Conservation (phyloP, 208 protist genomes). For the Trypanosoma conorhini region DNA sequence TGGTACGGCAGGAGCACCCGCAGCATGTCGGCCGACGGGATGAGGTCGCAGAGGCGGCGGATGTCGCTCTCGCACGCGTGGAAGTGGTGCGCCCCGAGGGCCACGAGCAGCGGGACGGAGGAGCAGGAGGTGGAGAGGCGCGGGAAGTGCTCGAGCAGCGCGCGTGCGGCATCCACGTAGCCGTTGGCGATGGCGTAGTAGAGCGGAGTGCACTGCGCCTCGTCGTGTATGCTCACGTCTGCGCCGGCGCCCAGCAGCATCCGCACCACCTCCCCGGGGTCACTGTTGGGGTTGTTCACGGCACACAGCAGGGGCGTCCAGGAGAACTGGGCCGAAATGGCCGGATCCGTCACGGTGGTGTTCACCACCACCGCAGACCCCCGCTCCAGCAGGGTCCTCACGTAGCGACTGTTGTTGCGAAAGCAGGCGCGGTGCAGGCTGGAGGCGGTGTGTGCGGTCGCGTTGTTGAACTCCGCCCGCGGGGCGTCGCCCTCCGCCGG, state of each 20-base stretch:
- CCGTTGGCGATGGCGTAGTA: constrained; percentile 93
- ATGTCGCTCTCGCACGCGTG: constrained; percentile 69
- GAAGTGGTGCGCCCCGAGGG: constrained; percentile 76
- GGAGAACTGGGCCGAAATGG: constrained; percentile 50
- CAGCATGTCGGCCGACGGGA: constrained; percentile 61
- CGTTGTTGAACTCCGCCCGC: neutral
- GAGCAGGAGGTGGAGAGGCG: constrained; percentile 48
- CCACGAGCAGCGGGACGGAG: constrained; percentile 69
- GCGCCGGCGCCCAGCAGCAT: constrained; percentile 70
- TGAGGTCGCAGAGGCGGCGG: constrained; percentile 54
- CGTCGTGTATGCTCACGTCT: constrained; percentile 66
- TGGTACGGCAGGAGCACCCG: constrained; percentile 47
- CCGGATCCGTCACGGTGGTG: constrained; percentile 55
- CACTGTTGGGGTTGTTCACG: constrained; percentile 87
- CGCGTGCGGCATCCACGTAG: constrained; percentile 55
- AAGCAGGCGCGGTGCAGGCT: constrained; percentile 88
- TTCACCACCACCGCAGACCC: constrained; percentile 83
- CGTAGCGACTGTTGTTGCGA: constrained; percentile 82
- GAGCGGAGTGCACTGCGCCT: constrained; percentile 77
- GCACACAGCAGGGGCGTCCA: constrained; percentile 90
- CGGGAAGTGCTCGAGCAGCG: constrained; percentile 64
- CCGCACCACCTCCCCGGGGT: constrained; percentile 70
- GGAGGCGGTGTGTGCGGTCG: constrained; percentile 22
- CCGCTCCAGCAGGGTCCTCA: constrained; percentile 70
- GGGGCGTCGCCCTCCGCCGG: neutral